phyloP scores from a whole-genome alignment of 106 monocot species.

The Acorus calamus region DNA sequence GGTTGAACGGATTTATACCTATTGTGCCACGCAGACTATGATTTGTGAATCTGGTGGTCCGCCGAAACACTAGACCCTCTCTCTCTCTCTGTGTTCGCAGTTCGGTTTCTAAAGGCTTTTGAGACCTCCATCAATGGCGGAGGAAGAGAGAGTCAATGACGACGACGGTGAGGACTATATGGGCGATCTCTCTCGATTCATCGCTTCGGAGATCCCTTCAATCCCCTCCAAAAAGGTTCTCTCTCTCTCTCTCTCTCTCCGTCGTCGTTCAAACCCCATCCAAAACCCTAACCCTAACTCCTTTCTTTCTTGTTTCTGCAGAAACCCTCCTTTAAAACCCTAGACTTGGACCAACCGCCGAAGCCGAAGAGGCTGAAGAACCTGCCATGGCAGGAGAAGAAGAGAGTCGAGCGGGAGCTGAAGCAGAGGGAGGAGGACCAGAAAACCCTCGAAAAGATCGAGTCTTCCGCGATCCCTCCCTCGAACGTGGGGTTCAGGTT shows the following conservation, averaged over 20 bases:
- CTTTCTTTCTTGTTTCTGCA: not conserved
- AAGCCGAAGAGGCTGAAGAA: conserved; percentile 33
- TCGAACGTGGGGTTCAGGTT: conserved; percentile 87
- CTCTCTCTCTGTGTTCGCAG: too few relatives aligned
- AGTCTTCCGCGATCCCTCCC: conserved; percentile 43
- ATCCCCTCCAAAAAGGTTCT: conserved; percentile 31
- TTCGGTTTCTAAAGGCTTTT: too few relatives aligned
- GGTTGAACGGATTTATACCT: too few relatives aligned
- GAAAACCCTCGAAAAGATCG: conserved; percentile 37
- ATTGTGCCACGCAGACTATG: too few relatives aligned
- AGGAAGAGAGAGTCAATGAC: conserved; percentile 12
- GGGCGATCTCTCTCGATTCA: conserved; percentile 84
- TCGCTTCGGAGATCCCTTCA: conserved; percentile 27
- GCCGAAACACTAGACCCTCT: too few relatives aligned
- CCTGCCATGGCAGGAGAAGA: conserved; percentile 65
- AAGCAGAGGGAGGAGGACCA: conserved; percentile 86
- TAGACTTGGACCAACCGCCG: not conserved
- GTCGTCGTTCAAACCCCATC: too few relatives aligned
- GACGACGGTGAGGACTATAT: conserved; percentile 69
- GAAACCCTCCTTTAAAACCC: not conserved
- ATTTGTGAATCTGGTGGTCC: too few relatives aligned
- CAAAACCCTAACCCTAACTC: not conserved
- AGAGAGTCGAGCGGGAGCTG: conserved; percentile 41
- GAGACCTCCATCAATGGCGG: conserved; percentile 36
- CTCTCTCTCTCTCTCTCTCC: not conserved